These are phyloP conservation scores for Datisca glomerata DNA, from an alignment of 306 rosid species.

Conservation along the genomic window DNA sequence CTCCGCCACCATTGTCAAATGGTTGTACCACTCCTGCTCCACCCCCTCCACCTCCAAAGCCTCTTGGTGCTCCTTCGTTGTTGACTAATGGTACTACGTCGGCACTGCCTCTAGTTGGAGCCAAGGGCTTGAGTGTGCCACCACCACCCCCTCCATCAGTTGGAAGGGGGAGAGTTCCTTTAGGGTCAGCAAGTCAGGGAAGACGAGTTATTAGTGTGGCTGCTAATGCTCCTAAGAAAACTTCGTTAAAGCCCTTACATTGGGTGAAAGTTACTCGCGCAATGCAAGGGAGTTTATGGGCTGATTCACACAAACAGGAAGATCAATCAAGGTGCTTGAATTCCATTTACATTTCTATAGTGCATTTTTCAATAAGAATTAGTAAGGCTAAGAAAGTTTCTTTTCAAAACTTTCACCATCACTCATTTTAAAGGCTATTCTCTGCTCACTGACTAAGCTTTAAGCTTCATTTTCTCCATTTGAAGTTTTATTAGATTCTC, in stretches of 20 bases:
- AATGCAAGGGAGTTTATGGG: constrained; percentile 90
- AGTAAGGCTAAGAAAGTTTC: too few relatives aligned
- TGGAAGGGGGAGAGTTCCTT: constrained; percentile 30
- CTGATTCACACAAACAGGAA: constrained; percentile 76
- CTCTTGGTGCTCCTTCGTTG: constrained; percentile 25
- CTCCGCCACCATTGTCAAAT: constrained; percentile 22
- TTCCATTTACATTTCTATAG: background rate
- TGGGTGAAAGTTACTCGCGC: constrained; percentile 97
- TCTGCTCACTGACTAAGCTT: too few relatives aligned
- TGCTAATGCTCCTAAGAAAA: constrained; percentile 53
- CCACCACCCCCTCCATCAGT: constrained; percentile 33
- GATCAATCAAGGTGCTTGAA: constrained; percentile 51
- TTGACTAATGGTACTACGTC: constrained; percentile 18
- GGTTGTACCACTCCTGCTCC: constrained; percentile 8
- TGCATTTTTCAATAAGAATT: too few relatives aligned
- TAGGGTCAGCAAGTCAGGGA: constrained; percentile 39
- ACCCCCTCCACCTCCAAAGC: constrained; percentile 35
- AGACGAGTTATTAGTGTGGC: constrained; percentile 37
- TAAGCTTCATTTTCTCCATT: too few relatives aligned
- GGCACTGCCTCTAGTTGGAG: constrained; percentile 32
- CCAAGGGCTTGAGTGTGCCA: constrained; percentile 26
- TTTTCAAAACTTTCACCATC: too few relatives aligned
- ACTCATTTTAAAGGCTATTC: too few relatives aligned
- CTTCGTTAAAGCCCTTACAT: constrained; percentile 68
- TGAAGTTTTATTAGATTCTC: too few relatives aligned